Conservation (phyloP, 1,139 yeast species). For the Hanseniaspora uvarum region DNA sequence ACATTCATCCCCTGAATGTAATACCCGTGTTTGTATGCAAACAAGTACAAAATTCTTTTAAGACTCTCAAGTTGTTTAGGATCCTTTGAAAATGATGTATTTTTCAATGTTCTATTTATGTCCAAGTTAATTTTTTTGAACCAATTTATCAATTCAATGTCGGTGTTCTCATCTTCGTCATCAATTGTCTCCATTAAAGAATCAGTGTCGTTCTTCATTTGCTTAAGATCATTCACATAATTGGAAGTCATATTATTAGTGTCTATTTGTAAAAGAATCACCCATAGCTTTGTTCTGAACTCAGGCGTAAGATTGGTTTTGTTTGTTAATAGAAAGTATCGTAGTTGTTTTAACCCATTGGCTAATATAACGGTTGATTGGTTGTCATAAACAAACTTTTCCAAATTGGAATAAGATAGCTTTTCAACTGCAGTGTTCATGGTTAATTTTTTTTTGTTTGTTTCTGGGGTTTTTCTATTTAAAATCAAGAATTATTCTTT, state of each 20-base stretch:
- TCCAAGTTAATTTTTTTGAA: slow-evolving; percentile 13
- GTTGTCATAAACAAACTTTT: slow-evolving; percentile 10
- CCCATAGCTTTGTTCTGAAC: slow-evolving; percentile 11
- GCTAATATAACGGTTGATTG: slow-evolving; percentile 11
- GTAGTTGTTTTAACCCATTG: slow-evolving; percentile 13
- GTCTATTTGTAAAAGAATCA: slow-evolving; percentile 5
- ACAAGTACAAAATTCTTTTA: slow-evolving; percentile 11
- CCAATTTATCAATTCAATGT: not conserved
- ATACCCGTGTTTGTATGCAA: slow-evolving; percentile 15
- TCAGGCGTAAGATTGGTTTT: not conserved
- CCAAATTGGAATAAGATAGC: not conserved
- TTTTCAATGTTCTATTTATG: slow-evolving; percentile 8
- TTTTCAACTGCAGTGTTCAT: not conserved
- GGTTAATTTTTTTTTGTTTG: not conserved
- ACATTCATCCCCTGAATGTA: slow-evolving; percentile 93
- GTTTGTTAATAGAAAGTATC: slow-evolving; percentile 12
- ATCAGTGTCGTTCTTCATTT: slow-evolving; percentile 1
- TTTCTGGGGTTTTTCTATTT: not conserved
- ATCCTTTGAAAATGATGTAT: slow-evolving; percentile 4
- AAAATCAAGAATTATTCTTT: not conserved
- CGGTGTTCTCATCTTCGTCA: not conserved
- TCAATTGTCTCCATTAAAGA: not conserved
- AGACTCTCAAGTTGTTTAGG: not conserved
- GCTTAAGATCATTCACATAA: slow-evolving; percentile 1
- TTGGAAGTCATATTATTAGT: slow-evolving; percentile 2